Percentiles rank a stretch among this genome's conserved stretches.
phyloP scores from a whole-genome alignment of 257 asterid species.

The Nicotiana sylvestris region DNA sequence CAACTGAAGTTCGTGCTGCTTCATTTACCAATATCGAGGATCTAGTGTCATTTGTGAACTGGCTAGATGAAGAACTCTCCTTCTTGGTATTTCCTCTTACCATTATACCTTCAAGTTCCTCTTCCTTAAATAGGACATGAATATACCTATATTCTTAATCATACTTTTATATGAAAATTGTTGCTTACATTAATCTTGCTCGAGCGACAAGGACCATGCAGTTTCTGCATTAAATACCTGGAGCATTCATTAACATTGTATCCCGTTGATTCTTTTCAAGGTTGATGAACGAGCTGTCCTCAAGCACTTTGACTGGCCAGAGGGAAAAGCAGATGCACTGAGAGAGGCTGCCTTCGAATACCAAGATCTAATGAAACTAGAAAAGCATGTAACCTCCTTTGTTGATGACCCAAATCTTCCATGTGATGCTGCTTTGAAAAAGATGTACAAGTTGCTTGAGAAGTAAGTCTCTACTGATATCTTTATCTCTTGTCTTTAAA shows the following conservation, averaged over 20 bases:
- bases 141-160: background rate
- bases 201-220: background rate
- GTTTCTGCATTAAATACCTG: background rate
- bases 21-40: constrained; percentile 65
- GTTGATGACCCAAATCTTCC: constrained; percentile 75
- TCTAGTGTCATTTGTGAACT: constrained; percentile 80
- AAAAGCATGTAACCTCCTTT: constrained; percentile 71
- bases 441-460: constrained; percentile 95
- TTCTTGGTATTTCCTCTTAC: constrained; percentile 52
- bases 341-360: constrained; percentile 94
- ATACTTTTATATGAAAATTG: background rate
- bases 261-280: constrained; percentile 29
- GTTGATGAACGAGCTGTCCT: constrained; percentile 98
- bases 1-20: constrained; percentile 83
- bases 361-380: constrained; percentile 84
- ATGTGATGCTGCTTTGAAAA: constrained; percentile 81
- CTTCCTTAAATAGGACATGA: background rate
- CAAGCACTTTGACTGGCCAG: constrained; percentile 99
- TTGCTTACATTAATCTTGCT: background rate
- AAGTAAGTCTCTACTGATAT: constrained; percentile 51
- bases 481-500: background rate
- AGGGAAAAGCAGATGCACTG: constrained; percentile 92
- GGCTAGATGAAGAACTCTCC: constrained; percentile 96
- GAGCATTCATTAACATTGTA: background rate
- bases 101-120: background rate